Percentiles rank a stretch among this genome's conserved stretches.
Evolutionary conservation across 805 yeast genomes (phyloP).

Genomic region (Debaryomyces hansenii): DNA sequence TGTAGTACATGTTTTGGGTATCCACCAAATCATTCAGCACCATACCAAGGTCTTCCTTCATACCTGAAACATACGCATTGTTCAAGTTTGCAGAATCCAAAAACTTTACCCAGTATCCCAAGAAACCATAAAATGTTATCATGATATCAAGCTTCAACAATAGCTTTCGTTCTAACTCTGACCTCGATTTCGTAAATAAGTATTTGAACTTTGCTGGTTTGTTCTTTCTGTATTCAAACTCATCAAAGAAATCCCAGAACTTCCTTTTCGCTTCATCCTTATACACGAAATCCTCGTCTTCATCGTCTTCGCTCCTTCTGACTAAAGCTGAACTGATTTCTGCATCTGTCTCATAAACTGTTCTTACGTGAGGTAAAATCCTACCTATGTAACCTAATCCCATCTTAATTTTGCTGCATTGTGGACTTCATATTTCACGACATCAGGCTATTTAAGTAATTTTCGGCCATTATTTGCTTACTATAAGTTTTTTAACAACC

Average conservation of each 20-base stretch:
- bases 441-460: too few species aligned
- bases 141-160: slow-evolving; percentile 32
- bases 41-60: slow-evolving; percentile 57
- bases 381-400: too few species aligned
- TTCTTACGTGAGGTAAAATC: too few species aligned
- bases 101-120: slow-evolving; percentile 65
- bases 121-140: slow-evolving; percentile 32
- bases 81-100: slow-evolving; percentile 60
- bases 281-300: slow-evolving; percentile 19
- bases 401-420: too few species aligned
- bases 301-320: background rate
- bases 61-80: slow-evolving; percentile 67
- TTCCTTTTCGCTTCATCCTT: slow-evolving; percentile 34
- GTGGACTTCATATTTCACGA: too few species aligned
- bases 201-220: background rate
- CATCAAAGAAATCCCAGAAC: slow-evolving; percentile 47
- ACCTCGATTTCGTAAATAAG: slow-evolving; percentile 36
- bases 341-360: too few species aligned
- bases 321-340: too few species aligned
- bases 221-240: slow-evolving; percentile 55
- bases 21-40: slow-evolving; percentile 62
- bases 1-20: slow-evolving; percentile 56
- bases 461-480: too few species aligned
- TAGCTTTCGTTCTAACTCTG: slow-evolving; percentile 29
- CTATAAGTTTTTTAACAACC: too few species aligned